Conservation (phyloP, 2,329 filamentous ascomycete species). For the Amylocarpus encephaloides region DNA sequence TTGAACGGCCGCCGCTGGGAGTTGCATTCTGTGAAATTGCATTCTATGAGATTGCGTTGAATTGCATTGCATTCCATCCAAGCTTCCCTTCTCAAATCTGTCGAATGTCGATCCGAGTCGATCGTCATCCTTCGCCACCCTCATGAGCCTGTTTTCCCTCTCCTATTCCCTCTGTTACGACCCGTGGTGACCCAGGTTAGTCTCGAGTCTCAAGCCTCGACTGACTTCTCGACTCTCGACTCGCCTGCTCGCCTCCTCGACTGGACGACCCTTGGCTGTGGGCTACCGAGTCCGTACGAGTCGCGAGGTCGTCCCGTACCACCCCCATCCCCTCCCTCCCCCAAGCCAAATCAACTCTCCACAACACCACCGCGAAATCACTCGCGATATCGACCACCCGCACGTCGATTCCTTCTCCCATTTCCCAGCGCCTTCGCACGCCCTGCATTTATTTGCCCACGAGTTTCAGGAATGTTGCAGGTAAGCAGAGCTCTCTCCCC, state of each 20-base stretch:
- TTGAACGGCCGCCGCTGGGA: slow-evolving; percentile 4
- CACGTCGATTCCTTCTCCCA: slow-evolving; percentile 1
- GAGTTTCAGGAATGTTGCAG: slow-evolving; percentile 30
- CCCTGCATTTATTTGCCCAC: slow-evolving; percentile 7
- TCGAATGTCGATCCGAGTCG: background rate
- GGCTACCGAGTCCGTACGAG: too few relatives aligned
- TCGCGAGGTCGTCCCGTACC: too few relatives aligned
- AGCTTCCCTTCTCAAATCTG: background rate
- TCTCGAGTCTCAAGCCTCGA: too few relatives aligned
- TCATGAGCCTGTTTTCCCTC: too few relatives aligned
- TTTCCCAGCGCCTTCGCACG: background rate
- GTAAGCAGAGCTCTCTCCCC: slow-evolving; percentile 23
- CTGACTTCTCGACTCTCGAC: background rate
- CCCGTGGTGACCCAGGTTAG: too few relatives aligned
- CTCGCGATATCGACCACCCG: slow-evolving; percentile 23
- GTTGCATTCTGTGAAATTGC: too few relatives aligned
- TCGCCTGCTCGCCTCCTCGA: background rate
- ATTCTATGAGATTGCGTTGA: too few relatives aligned
- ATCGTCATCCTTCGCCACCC: too few relatives aligned
- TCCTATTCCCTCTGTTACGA: too few relatives aligned
- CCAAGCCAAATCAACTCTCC: background rate
- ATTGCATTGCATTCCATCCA: too few relatives aligned
- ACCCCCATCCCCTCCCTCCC: slow-evolving; percentile 9
- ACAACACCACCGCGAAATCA: slow-evolving; percentile 8
- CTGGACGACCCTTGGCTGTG: background rate